These are phyloP conservation scores for Penicillium italicum DNA, from an alignment of 2,329 filamentous ascomycete species.

Conservation along the genomic window DNA sequence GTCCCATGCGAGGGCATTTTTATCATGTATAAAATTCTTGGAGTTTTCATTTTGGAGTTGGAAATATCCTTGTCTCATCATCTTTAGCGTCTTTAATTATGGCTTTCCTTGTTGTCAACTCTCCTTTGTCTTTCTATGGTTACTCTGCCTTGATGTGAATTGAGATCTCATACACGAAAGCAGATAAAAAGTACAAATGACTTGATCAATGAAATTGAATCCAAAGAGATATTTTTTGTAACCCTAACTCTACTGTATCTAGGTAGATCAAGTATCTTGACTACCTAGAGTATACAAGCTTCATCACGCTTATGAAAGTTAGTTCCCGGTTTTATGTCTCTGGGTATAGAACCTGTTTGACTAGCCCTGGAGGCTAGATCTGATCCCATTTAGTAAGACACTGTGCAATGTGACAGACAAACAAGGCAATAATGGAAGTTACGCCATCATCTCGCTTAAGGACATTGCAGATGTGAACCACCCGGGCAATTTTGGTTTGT, in stretches of 20 bases:
- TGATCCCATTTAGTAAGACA: background rate
- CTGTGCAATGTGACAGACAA: background rate
- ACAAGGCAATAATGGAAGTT: background rate
- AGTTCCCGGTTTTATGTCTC: too few relatives aligned
- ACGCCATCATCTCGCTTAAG: background rate
- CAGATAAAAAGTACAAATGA: background rate
- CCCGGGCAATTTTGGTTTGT: background rate
- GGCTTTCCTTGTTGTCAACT: background rate
- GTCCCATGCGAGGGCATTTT: slow-evolving; percentile 8
- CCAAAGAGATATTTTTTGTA: background rate
- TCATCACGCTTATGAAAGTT: too few relatives aligned
- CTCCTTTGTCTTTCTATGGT: background rate
- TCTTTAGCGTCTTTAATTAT: slow-evolving; percentile 1
- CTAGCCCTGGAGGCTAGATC: background rate
- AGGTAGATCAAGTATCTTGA: background rate
- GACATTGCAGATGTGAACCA: background rate
- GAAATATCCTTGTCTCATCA: slow-evolving; percentile 7
- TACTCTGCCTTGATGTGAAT: background rate
- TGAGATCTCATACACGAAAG: background rate
- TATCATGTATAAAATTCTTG: slow-evolving; percentile 18
- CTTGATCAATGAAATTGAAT: background rate
- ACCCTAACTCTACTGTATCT: background rate
- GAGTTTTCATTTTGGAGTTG: slow-evolving; percentile 12
- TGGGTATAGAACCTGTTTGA: background rate
- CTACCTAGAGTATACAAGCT: too few relatives aligned